phyloP scores from a whole-genome alignment of 768 basidiomycete genomes.

The Boletus edulis region DNA sequence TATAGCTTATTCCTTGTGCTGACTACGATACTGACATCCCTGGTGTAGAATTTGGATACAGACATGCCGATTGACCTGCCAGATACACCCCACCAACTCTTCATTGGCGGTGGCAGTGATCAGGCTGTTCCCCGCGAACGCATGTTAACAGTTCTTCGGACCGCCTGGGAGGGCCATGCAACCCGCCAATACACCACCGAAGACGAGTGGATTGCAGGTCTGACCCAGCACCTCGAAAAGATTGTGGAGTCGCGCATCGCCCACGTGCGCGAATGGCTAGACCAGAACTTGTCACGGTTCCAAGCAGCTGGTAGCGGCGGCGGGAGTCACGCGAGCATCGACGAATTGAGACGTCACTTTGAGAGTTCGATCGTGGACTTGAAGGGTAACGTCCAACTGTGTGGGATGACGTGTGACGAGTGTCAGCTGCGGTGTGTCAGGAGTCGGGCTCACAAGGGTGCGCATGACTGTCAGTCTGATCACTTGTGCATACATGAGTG shows the following conservation, averaged over 20 bases:
- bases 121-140: constrained; percentile 15
- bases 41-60: constrained; percentile 53
- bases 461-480: constrained; percentile 49
- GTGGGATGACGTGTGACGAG: constrained; percentile 42
- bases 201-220: constrained; percentile 37
- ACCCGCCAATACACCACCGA: constrained; percentile 21
- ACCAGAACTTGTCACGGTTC: constrained; percentile 48
- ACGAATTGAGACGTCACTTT: constrained; percentile 42
- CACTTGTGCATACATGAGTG: constrained; percentile 48
- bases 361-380: constrained; percentile 45
- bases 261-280: constrained; percentile 53
- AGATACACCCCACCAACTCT: constrained; percentile 39
- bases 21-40: not conserved
- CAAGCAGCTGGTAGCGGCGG: constrained; percentile 14
- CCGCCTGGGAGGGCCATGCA: constrained; percentile 13
- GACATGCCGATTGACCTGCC: constrained; percentile 37
- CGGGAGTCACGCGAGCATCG: constrained; percentile 40
- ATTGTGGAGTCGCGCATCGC: constrained; percentile 43
- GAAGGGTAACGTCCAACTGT: constrained; percentile 45
- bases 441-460: constrained; percentile 41
- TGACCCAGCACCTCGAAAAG: constrained; percentile 38
- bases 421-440: constrained; percentile 53
- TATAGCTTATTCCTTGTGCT: not conserved
- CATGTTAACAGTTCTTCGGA: constrained; percentile 12
- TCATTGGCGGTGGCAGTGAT: constrained; percentile 22